Conservation (phyloP, 768 basidiomycete genomes). For the Psilocybe tampanensis region DNA sequence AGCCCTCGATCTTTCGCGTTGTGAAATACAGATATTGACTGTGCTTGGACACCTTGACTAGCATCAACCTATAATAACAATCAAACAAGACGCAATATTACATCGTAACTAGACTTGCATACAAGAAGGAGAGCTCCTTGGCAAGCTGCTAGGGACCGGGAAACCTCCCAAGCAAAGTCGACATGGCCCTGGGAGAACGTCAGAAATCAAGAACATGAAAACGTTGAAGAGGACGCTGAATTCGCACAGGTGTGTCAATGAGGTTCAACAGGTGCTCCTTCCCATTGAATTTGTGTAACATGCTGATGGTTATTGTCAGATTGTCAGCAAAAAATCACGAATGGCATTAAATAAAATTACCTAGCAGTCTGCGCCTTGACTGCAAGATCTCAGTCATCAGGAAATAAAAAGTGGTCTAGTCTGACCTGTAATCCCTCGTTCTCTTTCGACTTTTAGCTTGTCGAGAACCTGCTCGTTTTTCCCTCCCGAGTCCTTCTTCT, state of each 20-base stretch:
- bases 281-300: slow-evolving; percentile 68
- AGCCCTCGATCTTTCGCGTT: slow-evolving; percentile 81
- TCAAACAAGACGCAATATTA: slow-evolving; percentile 5
- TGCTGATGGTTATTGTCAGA: slow-evolving; percentile 45
- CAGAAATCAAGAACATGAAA: neutral
- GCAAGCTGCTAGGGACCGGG: slow-evolving; percentile 88
- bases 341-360: slow-evolving; percentile 33
- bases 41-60: slow-evolving; percentile 97
- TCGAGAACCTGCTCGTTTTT: slow-evolving; percentile 87
- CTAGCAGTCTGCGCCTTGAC: slow-evolving; percentile 97
- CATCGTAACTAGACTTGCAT: slow-evolving; percentile 6
- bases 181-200: slow-evolving; percentile 77
- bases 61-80: slow-evolving; percentile 73
- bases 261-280: slow-evolving; percentile 81
- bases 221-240: slow-evolving; percentile 20
- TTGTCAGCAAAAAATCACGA: slow-evolving; percentile 4
- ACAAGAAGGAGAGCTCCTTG: slow-evolving; percentile 83
- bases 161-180: slow-evolving; percentile 97
- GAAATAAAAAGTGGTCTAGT: slow-evolving; percentile 5
- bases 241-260: slow-evolving; percentile 87
- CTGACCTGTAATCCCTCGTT: slow-evolving; percentile 92
- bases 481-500: slow-evolving; percentile 55
- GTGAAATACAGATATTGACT: slow-evolving; percentile 94
- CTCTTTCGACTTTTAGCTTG: slow-evolving; percentile 95
- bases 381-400: slow-evolving; percentile 27